Base-by-base conservation (phyloP, 164 flowering plant genomes). In the Magnolia changhungtana region DNA sequence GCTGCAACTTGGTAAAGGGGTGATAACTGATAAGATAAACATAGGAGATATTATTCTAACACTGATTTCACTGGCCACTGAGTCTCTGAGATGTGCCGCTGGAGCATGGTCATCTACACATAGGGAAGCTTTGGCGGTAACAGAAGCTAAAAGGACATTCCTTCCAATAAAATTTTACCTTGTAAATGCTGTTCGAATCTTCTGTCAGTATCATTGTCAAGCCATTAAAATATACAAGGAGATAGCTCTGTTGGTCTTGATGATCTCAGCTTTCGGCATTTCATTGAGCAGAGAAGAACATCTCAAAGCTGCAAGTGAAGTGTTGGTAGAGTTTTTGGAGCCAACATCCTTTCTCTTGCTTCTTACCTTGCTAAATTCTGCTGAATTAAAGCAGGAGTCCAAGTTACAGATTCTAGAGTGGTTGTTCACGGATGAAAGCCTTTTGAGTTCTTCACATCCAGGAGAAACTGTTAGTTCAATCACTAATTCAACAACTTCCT, bases 121-220 rank as follows among this genome's bases (percentile, higher is more conserved):
- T 74, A 82, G 76, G 71, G 92, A 88, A 75, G 72, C 82, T 7
- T 70, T 92, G 75, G 82, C 87, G 66, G 80, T 80, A 29, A 69
- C 85, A 29, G 97, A 94, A 85, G 96, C 97, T 64, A 91, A 88
- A 82, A 89, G 92, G 83, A 79, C 83, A 68, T 90, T 92, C 76
- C 81, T 91, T 82, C 99, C 97, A 9, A 87, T 90, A 50, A 96
- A 90, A 69, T 96, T 94, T 86, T 94, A 90, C 81, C 82, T 96
- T 76, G 84, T 91, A 70, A 90, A 90, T 86, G 94, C 92, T 9
- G 90, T 90, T 24, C 87, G 93, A 71, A 87, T 96, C 77, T 87
- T 83, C 63, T 83, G 88, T 21, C 89, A 88, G 59, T 91, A 86
- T 80, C 92, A 93, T 59, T 66, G 80, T 72, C 90, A 94, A 83